A percentile compares a stretch with the other conserved stretches of the same genome.
Conservation (phyloP, 257 asterid species). For the Thymus quinquecostatus region DNA sequence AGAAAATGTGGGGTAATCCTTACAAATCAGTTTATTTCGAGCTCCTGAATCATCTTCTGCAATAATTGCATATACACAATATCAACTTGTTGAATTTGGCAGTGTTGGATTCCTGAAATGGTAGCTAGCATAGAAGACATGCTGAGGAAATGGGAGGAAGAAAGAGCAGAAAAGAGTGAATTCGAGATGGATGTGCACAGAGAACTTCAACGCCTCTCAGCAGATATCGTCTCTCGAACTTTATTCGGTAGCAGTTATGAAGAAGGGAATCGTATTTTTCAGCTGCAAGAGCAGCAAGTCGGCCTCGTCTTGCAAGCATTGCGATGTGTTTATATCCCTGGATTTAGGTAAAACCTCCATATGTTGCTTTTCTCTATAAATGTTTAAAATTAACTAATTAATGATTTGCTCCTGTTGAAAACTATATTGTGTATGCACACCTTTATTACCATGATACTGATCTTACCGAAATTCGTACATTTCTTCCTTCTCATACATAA, state of each 20-base stretch:
- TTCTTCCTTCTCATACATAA: no score
- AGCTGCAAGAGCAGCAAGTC: slow-evolving; percentile 63
- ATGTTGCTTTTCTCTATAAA: neutral
- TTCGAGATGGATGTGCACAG: slow-evolving; percentile 56
- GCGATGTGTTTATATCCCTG: slow-evolving; percentile 61
- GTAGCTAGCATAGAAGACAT: slow-evolving; percentile 44
- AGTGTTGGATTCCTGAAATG: slow-evolving; percentile 74
- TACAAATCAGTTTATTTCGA: no score
- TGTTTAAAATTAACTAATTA: no score
- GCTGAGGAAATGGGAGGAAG: slow-evolving; percentile 56
- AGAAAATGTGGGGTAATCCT: no score
- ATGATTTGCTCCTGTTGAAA: neutral
- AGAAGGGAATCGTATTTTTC: slow-evolving; percentile 62
- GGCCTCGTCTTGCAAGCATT: slow-evolving; percentile 48
- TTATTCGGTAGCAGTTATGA: slow-evolving; percentile 67
- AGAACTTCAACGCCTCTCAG: slow-evolving; percentile 62
- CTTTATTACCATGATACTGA: no score
- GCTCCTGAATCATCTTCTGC: no score
- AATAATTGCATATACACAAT: no score
- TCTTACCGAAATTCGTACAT: no score
- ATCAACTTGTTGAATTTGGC: neutral
- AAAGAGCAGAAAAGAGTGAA: slow-evolving; percentile 44
- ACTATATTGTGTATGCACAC: no score
- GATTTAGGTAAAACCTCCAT: slow-evolving; percentile 48
- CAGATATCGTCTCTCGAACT: slow-evolving; percentile 63